Percentiles rank a stretch among this genome's conserved stretches.
These are phyloP conservation scores for Dryas drummondii DNA, from an alignment of 306 rosid species.

Conservation along the genomic window DNA sequence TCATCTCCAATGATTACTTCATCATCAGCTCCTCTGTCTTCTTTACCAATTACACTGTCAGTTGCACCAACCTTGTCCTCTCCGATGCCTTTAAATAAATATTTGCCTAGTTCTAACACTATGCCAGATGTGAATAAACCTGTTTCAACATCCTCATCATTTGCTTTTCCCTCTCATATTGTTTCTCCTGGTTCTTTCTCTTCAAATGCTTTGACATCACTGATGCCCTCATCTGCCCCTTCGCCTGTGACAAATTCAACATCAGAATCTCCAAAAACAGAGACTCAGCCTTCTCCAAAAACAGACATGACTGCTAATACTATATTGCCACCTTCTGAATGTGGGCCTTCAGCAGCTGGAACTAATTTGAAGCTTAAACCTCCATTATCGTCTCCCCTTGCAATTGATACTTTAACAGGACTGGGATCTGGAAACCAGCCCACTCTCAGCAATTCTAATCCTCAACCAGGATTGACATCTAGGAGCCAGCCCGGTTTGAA, in stretches of 20 bases:
- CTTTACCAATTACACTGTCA: slow-evolving; percentile 34
- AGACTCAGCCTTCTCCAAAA: slow-evolving; percentile 38
- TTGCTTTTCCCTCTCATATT: slow-evolving; percentile 32
- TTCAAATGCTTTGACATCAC: slow-evolving; percentile 34
- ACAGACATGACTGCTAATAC: slow-evolving; percentile 34
- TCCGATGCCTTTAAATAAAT: slow-evolving; percentile 34
- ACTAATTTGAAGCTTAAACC: slow-evolving; percentile 40
- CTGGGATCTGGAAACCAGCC: slow-evolving; percentile 28
- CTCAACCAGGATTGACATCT: slow-evolving; percentile 28
- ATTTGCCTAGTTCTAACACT: slow-evolving; percentile 31
- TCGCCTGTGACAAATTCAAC: slow-evolving; percentile 28
- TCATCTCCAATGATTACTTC: slow-evolving; percentile 13
- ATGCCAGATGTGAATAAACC: slow-evolving; percentile 29
- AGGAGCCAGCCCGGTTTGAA: slow-evolving; percentile 26
- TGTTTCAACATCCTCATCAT: slow-evolving; percentile 34
- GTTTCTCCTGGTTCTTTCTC: slow-evolving; percentile 23
- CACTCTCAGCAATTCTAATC: slow-evolving; percentile 23
- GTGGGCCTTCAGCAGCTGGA: slow-evolving; percentile 33
- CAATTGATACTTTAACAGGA: slow-evolving; percentile 21
- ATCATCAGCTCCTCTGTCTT: slow-evolving; percentile 29
- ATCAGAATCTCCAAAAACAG: slow-evolving; percentile 36
- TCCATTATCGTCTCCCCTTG: slow-evolving; percentile 17
- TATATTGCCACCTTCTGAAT: slow-evolving; percentile 26
- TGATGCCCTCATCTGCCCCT: slow-evolving; percentile 18
- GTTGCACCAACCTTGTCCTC: slow-evolving; percentile 35